Evolutionary conservation across 108 stramenopile genomes (phyloP).

Genomic region (Nitzschia sp.): DNA sequence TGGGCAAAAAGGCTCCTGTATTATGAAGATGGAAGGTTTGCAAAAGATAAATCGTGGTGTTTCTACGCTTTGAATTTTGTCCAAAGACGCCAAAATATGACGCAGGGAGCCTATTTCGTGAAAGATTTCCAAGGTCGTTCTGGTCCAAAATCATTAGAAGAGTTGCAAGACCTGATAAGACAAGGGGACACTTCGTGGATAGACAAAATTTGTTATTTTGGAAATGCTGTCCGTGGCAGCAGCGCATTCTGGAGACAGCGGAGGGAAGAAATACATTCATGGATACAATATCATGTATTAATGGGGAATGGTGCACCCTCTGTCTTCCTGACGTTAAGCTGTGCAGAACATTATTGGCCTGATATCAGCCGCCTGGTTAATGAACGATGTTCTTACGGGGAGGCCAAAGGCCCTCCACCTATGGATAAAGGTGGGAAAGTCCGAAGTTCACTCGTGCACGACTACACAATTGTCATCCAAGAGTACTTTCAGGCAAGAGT

Average conservation of each 20-base stretch:
- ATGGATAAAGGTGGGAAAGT: no score
- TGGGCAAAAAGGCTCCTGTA: background rate
- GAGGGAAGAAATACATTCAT: background rate
- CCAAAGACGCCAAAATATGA: background rate
- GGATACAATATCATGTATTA: background rate
- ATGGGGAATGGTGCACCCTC: background rate
- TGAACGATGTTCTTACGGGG: background rate
- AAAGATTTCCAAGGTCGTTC: background rate
- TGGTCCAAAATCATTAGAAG: background rate
- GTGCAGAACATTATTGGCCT: background rate
- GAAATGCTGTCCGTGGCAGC: background rate
- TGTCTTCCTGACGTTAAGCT: background rate
- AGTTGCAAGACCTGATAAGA: background rate
- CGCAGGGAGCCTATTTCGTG: background rate
- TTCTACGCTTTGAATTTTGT: background rate
- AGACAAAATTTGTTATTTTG: background rate
- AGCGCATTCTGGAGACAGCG: background rate
- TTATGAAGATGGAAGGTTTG: background rate
- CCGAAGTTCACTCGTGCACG: background rate
- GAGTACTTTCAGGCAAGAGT: background rate
- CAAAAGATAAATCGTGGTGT: background rate
- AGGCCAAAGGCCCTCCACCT: no score
- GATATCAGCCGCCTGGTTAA: background rate
- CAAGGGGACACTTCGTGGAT: background rate
- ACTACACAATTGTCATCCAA: background rate